phyloP scores from a whole-genome alignment of 148 eudicot genomes.

The Drosera capensis region DNA sequence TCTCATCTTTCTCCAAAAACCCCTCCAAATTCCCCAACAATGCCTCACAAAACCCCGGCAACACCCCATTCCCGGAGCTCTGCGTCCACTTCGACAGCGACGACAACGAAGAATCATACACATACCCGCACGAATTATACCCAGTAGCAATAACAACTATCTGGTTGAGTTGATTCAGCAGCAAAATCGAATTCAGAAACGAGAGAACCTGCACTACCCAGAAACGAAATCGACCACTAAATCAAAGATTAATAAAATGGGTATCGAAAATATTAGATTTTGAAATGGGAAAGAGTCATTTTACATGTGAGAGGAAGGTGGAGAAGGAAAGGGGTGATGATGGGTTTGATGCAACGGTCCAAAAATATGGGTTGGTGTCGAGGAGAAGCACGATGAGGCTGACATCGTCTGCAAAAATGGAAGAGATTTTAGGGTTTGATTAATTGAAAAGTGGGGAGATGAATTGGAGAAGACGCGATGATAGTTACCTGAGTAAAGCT shows the following conservation, averaged over 20 bases:
- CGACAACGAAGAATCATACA: slow-evolving; percentile 52
- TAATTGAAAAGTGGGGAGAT: slow-evolving; percentile 1
- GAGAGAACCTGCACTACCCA: slow-evolving; percentile 69
- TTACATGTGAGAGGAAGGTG: slow-evolving; percentile 67
- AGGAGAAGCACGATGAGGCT: slow-evolving; percentile 64
- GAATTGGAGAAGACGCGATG: not conserved
- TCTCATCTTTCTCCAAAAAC: slow-evolving; percentile 61
- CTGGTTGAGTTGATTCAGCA: slow-evolving; percentile 75
- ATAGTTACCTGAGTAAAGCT: slow-evolving; percentile 20
- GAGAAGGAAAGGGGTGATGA: slow-evolving; percentile 36
- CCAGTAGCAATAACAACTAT: slow-evolving; percentile 91
- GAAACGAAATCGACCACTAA: not conserved
- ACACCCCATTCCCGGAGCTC: slow-evolving; percentile 22
- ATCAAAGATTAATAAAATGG: not conserved
- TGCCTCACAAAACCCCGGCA: slow-evolving; percentile 24
- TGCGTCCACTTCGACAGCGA: slow-evolving; percentile 16
- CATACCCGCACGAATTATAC: slow-evolving; percentile 48
- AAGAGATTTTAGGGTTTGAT: not conserved
- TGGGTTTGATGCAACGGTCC: slow-evolving; percentile 24
- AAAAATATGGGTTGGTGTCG: slow-evolving; percentile 79
- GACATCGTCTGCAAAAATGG: slow-evolving; percentile 56
- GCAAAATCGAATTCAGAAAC: slow-evolving; percentile 62
- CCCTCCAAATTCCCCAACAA: slow-evolving; percentile 53
- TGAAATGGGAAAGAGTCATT: not conserved
- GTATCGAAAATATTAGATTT: not conserved